Evolutionary conservation across 345 rosid genomes (phyloP), one percentile per base, ranked within the genome.

Genomic region (Camelina neglecta): DNA sequence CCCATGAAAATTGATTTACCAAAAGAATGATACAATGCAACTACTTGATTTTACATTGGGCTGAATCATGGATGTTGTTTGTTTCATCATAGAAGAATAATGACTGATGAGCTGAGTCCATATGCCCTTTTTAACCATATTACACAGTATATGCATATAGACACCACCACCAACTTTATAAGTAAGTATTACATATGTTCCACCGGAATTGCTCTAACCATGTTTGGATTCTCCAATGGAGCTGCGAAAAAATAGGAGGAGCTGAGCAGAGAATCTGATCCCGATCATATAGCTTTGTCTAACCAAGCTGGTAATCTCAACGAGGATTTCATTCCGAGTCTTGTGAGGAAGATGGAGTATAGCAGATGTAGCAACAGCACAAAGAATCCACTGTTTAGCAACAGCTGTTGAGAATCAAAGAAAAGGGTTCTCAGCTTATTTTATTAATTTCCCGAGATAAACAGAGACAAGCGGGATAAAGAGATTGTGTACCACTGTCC

Each of bases 231-330:
- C 54, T 54, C 33, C 39, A n/a, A 26, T 41, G 73, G 41, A 55
- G 4, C 73, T 41, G 51, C 53, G 15, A 54, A 41, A 68, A 41
- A 44, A 11, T 13, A 41, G 44, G 41, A n/a, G 54, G 42, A 58
- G 62, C 62, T 31, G 13, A 58, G n/a, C 42, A n/a, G 39, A 45
- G 49, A 45, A 16, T 12, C 45, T 48, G 67, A 69, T 55, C 15
- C 4, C 60, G 58, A 63, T 80, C 80, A 80, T 54, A 90, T 80
- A 26, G 93, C 93, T 81, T 81, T 86, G 84, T 90, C 90, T 48
- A 92, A 82, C 97, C 97, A 94, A 76, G 86, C 80, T 2, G 97
- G 95, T 81, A 90, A 74, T 72, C 89, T 85, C 70, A 90, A 77
- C 13, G 86, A 84, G 75, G 78, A 67, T 79, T 78, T 86, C 98